Evolutionary conservation across 2,329 filamentous ascomycete genomes (phyloP).

Genomic region (Stachybotrys chlorohalonatus): DNA sequence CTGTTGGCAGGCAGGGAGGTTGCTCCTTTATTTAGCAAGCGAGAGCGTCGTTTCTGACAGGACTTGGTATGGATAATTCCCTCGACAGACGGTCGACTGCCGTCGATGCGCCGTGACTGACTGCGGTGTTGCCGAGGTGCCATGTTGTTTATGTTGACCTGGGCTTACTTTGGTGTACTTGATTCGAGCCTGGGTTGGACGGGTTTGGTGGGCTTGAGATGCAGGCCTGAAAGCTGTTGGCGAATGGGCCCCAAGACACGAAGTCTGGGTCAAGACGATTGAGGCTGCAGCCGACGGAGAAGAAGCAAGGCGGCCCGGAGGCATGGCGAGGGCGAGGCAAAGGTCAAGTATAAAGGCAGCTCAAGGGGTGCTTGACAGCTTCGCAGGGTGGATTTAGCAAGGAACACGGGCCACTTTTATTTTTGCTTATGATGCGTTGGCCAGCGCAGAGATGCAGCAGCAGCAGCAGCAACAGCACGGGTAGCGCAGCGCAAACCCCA

Average conservation of each 20-base stretch:
- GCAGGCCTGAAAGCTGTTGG: no score
- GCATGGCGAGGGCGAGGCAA: conserved; percentile 7
- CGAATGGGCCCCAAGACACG: no score
- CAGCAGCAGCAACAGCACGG: conserved; percentile 15
- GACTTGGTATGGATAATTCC: not conserved
- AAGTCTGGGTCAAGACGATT: not conserved
- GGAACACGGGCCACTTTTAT: conserved; percentile 27
- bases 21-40: not conserved
- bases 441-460: conserved; percentile 33
- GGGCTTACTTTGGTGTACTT: no score
- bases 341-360: conserved; percentile 4
- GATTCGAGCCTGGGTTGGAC: not conserved
- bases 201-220: no score
- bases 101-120: no score
- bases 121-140: no score
- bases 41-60: not conserved
- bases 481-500: no score
- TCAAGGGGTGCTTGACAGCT: not conserved
- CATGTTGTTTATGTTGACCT: no score
- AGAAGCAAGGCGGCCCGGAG: conserved; percentile 2
- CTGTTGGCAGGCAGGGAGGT: not conserved
- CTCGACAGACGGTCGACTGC: no score
- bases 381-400: not conserved
- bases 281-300: conserved; percentile 3
- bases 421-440: conserved; percentile 24